Base-by-base conservation (phyloP, 495 filamentous ascomycete species). In the Podospora tetraspora region DNA sequence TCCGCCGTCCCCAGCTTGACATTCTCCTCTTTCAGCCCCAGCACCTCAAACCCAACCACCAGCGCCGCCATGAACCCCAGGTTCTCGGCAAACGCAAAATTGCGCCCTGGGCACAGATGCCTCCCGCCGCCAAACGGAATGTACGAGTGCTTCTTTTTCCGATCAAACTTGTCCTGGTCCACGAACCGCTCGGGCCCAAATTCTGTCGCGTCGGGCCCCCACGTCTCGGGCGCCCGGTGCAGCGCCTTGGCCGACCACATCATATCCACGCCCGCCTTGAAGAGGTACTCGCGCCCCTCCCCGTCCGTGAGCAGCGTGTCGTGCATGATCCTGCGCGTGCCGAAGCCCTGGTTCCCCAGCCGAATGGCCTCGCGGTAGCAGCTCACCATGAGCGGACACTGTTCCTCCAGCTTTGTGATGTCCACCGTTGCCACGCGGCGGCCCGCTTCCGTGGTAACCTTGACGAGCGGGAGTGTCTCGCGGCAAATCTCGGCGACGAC, bases 51-150 rank as follows among this genome's bases (percentile, higher is more conserved):
- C 16, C 81, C 73, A 23, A 77, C 43, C 21, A 79, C 64, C 63
- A 85, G 30, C 52, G 79, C 73, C 6, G 72, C 75, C 59, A 77
- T 75, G 30, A 78, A 67, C 7, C 75, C 74, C 57, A 77, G 58
- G 61, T 81, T 80, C 73, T 83, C 81, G 5, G 75, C 75, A 57
- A 74, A 72, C 1, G 82, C 82, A 68, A 83, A 83, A 66, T 80
- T 72, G 10, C 81, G 69, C 0, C 83, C 82, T 1, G 83, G 83
- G 71, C 82, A 84, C 37, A 83, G 57, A n/a, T 76, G 74, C 62
- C 70, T 73, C 5, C 82, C 82, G 4, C 83, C 82, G 7, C 82
- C 81, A 67, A 84, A 84, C 11, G 77, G 78, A 4, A 78, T 62
- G 37, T 75, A 83, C 0, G 77, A 75, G 10, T 27, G 22, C 70